Conservation (phyloP, 2,329 filamentous ascomycete genomes). For the Cordyceps cicadae region DNA sequence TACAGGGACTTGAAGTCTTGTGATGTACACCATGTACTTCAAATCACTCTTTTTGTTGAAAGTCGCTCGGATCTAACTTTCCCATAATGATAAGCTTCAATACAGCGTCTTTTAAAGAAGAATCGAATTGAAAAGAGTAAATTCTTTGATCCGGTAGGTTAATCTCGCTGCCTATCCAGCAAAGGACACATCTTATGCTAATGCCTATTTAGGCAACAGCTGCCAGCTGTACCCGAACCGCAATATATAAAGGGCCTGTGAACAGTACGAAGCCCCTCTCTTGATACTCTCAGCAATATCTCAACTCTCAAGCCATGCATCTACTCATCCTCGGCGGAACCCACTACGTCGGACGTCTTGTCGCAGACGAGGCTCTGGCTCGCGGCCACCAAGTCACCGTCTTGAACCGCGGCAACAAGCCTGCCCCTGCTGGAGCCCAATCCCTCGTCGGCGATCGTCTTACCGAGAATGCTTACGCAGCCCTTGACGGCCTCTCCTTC, state of each 20-base stretch:
- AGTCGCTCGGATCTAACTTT: too few species aligned
- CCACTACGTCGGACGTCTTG: constrained; percentile 13
- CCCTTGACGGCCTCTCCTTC: constrained; percentile 12
- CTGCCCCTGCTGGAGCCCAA: constrained; percentile 11
- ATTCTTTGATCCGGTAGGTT: too few species aligned
- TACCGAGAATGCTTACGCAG: constrained; percentile 1
- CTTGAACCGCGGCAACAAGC: constrained; percentile 14
- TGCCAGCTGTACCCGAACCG: background rate
- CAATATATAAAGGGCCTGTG: background rate
- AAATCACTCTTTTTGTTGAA: too few species aligned
- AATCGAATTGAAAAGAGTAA: too few species aligned
- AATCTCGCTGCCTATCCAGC: background rate
- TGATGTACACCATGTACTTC: too few species aligned
- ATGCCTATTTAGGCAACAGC: constrained; percentile 2
- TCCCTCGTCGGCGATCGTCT: constrained; percentile 15
- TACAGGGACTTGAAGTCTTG: too few species aligned
- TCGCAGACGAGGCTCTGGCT: constrained; percentile 13
- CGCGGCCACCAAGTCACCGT: constrained; percentile 12
- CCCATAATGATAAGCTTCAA: too few species aligned
- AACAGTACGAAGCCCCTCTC: too few species aligned
- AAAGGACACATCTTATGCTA: background rate
- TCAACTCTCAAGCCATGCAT: constrained; percentile 9
- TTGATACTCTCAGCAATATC: background rate
- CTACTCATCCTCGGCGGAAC: constrained; percentile 17
- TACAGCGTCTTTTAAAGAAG: too few species aligned